Conservation (phyloP, 169 alveolate genomes). For the Theileria luwenshuni region DNA sequence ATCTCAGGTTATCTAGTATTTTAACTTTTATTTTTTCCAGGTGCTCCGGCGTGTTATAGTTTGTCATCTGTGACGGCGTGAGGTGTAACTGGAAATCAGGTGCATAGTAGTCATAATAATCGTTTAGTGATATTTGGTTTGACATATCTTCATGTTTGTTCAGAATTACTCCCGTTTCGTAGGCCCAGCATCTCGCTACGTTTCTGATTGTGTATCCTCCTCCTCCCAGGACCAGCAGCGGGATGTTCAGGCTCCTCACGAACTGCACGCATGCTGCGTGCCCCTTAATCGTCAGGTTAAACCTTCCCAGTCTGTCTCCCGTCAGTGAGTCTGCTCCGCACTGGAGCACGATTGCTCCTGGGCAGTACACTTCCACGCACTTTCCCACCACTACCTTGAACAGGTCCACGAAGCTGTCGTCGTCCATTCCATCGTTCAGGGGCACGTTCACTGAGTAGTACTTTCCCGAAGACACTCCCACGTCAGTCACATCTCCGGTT, state of each 20-base stretch:
- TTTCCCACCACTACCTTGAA: conserved; percentile 91
- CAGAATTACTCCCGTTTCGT: conserved; percentile 96
- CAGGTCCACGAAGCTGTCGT: conserved; percentile 89
- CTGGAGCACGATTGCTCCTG: conserved; percentile 97
- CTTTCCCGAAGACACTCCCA: conserved; percentile 93
- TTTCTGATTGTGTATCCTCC: conserved; percentile 99
- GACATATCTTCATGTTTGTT: conserved; percentile 87
- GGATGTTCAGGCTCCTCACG: conserved; percentile 89
- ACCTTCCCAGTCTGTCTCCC: conserved; percentile 96
- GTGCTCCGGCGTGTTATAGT: conserved; percentile 93
- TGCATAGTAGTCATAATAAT: conserved; percentile 94
- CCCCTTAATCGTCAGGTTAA: conserved; percentile 94
- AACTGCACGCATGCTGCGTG: conserved; percentile 97
- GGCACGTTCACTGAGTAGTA: conserved; percentile 98
- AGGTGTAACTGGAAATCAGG: conserved; percentile 94
- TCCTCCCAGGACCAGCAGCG: conserved; percentile 94
- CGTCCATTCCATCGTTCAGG: conserved; percentile 96
- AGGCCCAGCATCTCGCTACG: conserved; percentile 99
- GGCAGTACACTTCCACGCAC: conserved; percentile 94
- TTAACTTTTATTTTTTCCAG: conserved; percentile 88
- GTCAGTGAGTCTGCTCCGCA: conserved; percentile 99
- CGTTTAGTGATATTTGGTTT: conserved; percentile 91
- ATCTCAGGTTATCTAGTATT: conserved; percentile 89
- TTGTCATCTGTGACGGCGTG: conserved; percentile 89
- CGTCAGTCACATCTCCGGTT: conserved; percentile 95